These are phyloP conservation scores for Chrysanthemum lavandulifolium DNA, from an alignment of 129 eudicot species.

Conservation along the genomic window DNA sequence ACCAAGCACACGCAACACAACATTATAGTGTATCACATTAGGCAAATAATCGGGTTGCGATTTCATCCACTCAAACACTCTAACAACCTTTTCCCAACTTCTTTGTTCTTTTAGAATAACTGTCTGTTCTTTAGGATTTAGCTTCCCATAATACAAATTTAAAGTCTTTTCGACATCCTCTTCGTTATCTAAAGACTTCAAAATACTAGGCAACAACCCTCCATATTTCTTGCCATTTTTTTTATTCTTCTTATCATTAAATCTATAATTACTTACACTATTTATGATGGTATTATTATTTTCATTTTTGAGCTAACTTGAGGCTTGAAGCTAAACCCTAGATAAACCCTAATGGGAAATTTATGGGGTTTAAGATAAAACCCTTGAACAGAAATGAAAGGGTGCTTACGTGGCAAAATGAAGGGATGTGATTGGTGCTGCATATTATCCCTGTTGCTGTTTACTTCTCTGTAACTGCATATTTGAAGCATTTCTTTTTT, in stretches of 20 bases:
- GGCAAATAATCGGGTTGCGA: constrained; percentile 66
- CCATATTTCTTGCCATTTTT: constrained; percentile 43
- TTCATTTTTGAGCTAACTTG: constrained; percentile 33
- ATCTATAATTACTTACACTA: constrained; percentile 19
- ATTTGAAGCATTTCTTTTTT: constrained; percentile 42
- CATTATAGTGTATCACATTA: constrained; percentile 83
- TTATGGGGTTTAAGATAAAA: constrained; percentile 32
- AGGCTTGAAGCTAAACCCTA: constrained; percentile 60
- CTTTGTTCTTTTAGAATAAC: constrained; percentile 76
- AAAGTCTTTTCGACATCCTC: constrained; percentile 59
- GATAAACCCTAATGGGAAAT: constrained; percentile 39
- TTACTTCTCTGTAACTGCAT: constrained; percentile 37
- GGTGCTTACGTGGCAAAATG: constrained; percentile 61
- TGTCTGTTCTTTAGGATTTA: constrained; percentile 74
- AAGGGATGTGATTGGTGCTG: constrained; percentile 14
- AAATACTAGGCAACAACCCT: constrained; percentile 52
- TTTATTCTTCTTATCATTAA: constrained; percentile 29
- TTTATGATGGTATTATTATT: constrained; percentile 6
- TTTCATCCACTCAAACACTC: constrained; percentile 85
- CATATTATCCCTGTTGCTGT: constrained; percentile 26
- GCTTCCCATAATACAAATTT: constrained; percentile 46
- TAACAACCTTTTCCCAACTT: constrained; percentile 67
- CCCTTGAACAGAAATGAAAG: constrained; percentile 44
- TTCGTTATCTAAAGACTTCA: constrained; percentile 48
- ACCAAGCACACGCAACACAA: constrained; percentile 70